Conservation (phyloP, 179 eudicot species). For the Silene coronaria region DNA sequence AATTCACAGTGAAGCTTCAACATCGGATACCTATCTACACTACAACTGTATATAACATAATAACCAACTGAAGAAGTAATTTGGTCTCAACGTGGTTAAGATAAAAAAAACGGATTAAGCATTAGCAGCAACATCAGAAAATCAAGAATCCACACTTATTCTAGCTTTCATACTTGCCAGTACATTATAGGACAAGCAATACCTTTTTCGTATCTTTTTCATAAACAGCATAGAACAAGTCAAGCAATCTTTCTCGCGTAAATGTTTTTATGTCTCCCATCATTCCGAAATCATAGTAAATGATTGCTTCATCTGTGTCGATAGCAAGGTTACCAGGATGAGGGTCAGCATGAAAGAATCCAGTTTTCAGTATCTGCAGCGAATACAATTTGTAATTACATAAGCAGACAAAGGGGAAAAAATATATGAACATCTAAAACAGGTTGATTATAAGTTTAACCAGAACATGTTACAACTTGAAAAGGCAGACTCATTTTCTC, state of each 20-base stretch:
- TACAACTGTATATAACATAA: background rate
- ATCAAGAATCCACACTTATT: background rate
- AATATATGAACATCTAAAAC: background rate
- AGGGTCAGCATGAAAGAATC: conserved; percentile 99
- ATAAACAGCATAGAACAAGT: conserved; percentile 80
- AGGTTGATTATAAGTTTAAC: background rate
- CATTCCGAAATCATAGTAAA: conserved; percentile 98
- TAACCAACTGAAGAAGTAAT: too few relatives aligned
- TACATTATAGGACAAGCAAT: conserved; percentile 6
- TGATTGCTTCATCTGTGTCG: conserved; percentile 87
- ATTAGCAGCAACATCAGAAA: background rate
- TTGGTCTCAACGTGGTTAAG: too few relatives aligned
- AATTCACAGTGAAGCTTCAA: background rate
- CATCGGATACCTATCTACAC: background rate
- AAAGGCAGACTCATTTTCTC: too few relatives aligned
- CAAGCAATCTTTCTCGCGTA: conserved; percentile 76
- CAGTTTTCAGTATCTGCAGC: conserved; percentile 83
- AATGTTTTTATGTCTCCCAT: conserved; percentile 98
- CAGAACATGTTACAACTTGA: too few relatives aligned
- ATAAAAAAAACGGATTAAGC: too few relatives aligned
- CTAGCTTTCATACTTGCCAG: background rate
- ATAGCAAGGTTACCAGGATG: conserved; percentile 99
- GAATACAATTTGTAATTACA: conserved; percentile 8
- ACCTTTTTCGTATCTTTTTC: conserved; percentile 97
- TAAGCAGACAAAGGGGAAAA: background rate